Percentiles rank a stretch among this genome's conserved stretches.
phyloP scores from a whole-genome alignment of 805 yeast genomes.

The Saccharomyces paradoxus region DNA sequence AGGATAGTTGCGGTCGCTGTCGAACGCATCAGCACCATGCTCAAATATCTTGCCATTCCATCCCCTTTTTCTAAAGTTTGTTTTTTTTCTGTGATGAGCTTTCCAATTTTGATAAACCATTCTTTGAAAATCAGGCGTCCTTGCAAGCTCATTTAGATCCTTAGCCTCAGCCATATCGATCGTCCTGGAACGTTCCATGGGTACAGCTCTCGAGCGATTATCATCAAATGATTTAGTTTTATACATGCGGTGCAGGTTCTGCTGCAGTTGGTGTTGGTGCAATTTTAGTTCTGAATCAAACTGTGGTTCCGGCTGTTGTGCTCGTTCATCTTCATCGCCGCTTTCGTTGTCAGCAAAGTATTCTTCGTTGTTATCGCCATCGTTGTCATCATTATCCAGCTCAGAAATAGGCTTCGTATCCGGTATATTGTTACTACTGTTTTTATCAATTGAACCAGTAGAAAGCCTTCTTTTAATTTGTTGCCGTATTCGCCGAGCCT shows the following conservation, averaged over 20 bases:
- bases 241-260: constrained; percentile 6
- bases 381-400: constrained; percentile 1
- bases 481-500: constrained; percentile 15
- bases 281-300: background rate
- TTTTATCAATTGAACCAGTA: constrained; percentile 11
- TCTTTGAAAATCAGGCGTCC: constrained; percentile 44
- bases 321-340: constrained; percentile 19
- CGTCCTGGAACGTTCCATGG: constrained; percentile 40
- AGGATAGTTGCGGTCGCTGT: constrained; percentile 7
- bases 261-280: constrained; percentile 2
- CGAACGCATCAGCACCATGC: constrained; percentile 12
- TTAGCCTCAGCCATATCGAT: constrained; percentile 32
- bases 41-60: constrained; percentile 16
- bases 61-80: constrained; percentile 9
- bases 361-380: constrained; percentile 13
- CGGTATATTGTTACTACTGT: background rate
- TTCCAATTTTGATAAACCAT: constrained; percentile 31
- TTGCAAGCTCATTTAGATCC: constrained; percentile 18
- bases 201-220: constrained; percentile 20
- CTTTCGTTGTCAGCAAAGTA: constrained; percentile 23
- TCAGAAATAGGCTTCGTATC: background rate
- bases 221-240: constrained; percentile 31
- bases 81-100: constrained; percentile 22
- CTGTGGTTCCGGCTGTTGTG: background rate
- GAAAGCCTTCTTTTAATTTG: constrained; percentile 16